Evolutionary conservation across 164 flowering plant genomes (phyloP), one percentile per base, ranked within the genome.

Genomic region (Vitis cinerea): DNA sequence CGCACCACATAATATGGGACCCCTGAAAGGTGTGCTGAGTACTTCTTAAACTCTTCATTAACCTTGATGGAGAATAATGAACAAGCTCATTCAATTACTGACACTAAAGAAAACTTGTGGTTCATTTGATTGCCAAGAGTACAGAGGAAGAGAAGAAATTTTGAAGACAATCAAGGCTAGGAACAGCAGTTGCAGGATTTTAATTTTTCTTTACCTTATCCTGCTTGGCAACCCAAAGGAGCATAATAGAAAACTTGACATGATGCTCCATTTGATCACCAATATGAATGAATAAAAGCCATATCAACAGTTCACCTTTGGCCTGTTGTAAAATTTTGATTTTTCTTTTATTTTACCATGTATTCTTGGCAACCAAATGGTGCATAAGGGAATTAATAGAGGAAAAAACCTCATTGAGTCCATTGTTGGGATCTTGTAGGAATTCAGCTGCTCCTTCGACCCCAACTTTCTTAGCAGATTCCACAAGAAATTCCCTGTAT

Each of bases 1-100:
- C 95, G 11, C 75, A 94, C 97, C 86, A 85, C 84, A 76, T 49
- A 94, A 68, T 78, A 63, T n/a, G 98, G 98, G 50, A 94, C 97
- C 59, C 98, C 98, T 17, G 72, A 44, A 31, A 92, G 83, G 52
- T 75, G 16, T 5, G 81, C 54, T 3, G 96, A 89, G 75, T 85
- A 77, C 81, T 84, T 83, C 65, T 79, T 65, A 5, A 90, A 77
- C 51, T 90, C 98, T 64, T 88, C 95, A 10, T 79, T 61, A 61
- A 92, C 94, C 98, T 92, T 75, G 53, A 76, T 52, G 37, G 17
- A 51, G 44, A 37, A 72, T 17, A 64, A 65, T 13, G 16, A 65
- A 59, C 15, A 76, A 62, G 30, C n/a, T 71, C 69, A 75, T 65
- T 50, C n/a, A 27, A 12, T 49, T 17, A 3, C 50, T 23, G 67